phyloP scores from a whole-genome alignment of 371 early-diverging fungal species.

The Mucor saturninus region DNA sequence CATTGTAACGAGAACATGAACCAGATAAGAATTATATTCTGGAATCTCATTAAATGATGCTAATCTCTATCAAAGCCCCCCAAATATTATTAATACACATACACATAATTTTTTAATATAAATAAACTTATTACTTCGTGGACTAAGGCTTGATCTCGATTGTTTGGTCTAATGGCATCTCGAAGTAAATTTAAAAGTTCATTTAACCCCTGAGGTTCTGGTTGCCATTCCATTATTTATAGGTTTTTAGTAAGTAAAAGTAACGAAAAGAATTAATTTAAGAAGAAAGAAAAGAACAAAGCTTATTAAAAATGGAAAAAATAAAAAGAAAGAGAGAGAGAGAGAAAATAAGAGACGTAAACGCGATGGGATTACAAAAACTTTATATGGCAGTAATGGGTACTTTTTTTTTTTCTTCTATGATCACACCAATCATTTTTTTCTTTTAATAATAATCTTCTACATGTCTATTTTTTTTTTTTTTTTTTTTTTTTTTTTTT shows the following conservation, averaged over 20 bases:
- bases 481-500: no score
- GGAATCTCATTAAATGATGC: conserved; percentile 78
- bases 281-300: background rate
- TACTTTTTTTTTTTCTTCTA: background rate
- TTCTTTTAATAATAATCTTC: no score
- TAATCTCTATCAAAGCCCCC: conserved; percentile 62
- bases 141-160: conserved; percentile 34
- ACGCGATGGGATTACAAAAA: background rate
- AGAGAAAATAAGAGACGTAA: background rate
- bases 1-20: conserved; percentile 76
- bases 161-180: conserved; percentile 44
- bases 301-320: background rate
- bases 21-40: conserved; percentile 88
- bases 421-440: no score
- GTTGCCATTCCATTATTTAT: conserved; percentile 45
- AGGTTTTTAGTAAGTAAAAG: background rate
- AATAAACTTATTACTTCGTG: conserved; percentile 37
- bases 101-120: background rate
- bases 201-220: conserved; percentile 39
- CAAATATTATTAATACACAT: background rate
- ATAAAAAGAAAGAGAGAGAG: conserved; percentile 8
- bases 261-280: background rate
- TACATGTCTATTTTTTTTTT: no score
- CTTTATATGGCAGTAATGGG: conserved; percentile 3
- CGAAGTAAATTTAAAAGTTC: conserved; percentile 40